Base-by-base conservation (phyloP, 169 alveolate genomes). In the Cryptosporidium sp. region DNA sequence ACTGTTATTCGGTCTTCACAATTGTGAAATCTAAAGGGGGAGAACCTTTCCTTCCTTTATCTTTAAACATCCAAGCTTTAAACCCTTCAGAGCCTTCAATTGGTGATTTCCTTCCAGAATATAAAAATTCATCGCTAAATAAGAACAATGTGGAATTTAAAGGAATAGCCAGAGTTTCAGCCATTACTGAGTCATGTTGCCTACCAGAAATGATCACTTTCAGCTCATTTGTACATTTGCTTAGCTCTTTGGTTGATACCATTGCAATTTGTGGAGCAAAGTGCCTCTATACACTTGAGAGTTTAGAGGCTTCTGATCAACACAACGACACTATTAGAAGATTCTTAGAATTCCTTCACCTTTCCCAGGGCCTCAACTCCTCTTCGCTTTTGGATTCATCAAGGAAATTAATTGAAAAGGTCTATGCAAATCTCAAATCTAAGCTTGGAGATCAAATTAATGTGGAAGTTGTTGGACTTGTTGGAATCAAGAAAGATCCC, bases 401-500 rank as follows among this genome's bases (percentile, higher is more conserved):
- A 7, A 80, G 69, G 37, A 80, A 80, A 31, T 74, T 80, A 10
- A 58, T 80, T 80, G 89, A 80, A 65, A 59, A 41, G 43, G 75
- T 80, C 18, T 80, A 80, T 21, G 69, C 59, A 35, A 80, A 65
- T 43, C 89, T 80, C 7, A 80, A 80, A 41, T 59, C 89, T 18
- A 80, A 65, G 55, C 89, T 80, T 29, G 89, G 89, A 33, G 89
- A 80, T 65, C 89, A 80, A 62, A 80, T 80, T 62, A 80, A 80
- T 50, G 89, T 80, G 26, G 89, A 80, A 43, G 75, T 80, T 39
- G 89, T 67, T 16, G 74, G 89, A 23, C 70, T 80, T 12, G 89
- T 65, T 18, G 89, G 89, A 45, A 65, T 80, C 33, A 80, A 65
- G 50, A 80, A 80, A 14, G 89, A 80, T 41, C 89, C 89, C 10